These are phyloP conservation scores for Candida suzukii DNA, from an alignment of 805 yeast species.

Conservation along the genomic window DNA sequence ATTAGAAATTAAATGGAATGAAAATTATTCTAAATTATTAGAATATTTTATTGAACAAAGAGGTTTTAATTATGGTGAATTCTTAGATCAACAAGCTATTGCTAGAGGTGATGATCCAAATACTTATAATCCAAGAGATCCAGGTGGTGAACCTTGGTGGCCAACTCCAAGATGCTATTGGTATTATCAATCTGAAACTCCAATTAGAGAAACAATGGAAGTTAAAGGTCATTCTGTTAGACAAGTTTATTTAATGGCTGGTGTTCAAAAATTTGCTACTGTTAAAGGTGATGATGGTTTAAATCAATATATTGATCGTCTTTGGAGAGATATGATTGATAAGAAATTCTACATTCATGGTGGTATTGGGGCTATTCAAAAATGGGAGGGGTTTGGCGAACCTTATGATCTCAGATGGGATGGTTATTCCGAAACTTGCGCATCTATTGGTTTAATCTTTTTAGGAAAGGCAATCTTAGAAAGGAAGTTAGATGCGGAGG, in stretches of 20 bases:
- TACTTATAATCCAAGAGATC: constrained; percentile 8
- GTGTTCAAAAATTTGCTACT: constrained; percentile 15
- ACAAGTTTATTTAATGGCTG: constrained; percentile 15
- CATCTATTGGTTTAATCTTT: constrained; percentile 17
- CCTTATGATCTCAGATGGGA: constrained; percentile 16
- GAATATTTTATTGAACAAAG: constrained; percentile 17
- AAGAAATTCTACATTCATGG: constrained; percentile 18
- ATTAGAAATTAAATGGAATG: constrained; percentile 9
- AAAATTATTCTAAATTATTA: constrained; percentile 12
- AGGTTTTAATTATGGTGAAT: constrained; percentile 14
- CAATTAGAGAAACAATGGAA: constrained; percentile 11
- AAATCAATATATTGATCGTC: constrained; percentile 6
- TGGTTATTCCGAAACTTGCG: constrained; percentile 22
- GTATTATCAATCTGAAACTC: constrained; percentile 18
- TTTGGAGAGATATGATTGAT: constrained; percentile 17
- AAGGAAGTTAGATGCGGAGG: constrained; percentile 8
- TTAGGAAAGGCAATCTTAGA: constrained; percentile 12
- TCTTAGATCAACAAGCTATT: constrained; percentile 11
- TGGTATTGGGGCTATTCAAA: constrained; percentile 17
- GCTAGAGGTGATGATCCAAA: constrained; percentile 8
- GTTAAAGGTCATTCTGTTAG: constrained; percentile 20
- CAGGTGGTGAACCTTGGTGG: constrained; percentile 3
- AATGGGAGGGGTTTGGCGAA: constrained; percentile 23
- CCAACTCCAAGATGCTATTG: constrained; percentile 11
- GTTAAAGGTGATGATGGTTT: constrained; percentile 10